Evolutionary conservation across 768 basidiomycete species (phyloP).

Genomic region (Termitomyces eurrhizus): DNA sequence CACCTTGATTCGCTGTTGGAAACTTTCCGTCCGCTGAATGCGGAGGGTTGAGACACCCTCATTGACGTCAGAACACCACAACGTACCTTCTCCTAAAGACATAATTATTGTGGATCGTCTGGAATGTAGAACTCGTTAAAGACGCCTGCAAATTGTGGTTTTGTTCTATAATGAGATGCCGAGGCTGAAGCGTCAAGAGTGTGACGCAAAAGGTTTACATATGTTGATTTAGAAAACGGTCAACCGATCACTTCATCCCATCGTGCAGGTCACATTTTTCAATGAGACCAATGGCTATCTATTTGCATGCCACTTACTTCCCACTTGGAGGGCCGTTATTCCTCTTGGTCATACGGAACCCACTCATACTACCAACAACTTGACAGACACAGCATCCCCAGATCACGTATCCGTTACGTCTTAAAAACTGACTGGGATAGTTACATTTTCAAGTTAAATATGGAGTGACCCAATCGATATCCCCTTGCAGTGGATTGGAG

Average conservation of each 20-base stretch:
- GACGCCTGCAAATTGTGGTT: background rate
- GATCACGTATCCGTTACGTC: no score
- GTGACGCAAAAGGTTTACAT: constrained; percentile 15
- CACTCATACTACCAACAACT: no score
- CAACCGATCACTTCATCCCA: background rate
- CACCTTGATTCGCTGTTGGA: constrained; percentile 26
- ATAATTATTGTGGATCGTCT: constrained; percentile 7
- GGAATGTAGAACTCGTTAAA: background rate
- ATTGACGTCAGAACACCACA: background rate
- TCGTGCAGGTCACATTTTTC: background rate
- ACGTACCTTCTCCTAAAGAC: constrained; percentile 26
- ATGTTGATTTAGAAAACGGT: constrained; percentile 7
- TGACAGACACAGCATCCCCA: no score
- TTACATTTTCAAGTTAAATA: background rate
- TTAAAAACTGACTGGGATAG: background rate
- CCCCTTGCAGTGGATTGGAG: background rate
- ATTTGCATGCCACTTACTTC: background rate
- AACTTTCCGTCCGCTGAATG: constrained; percentile 35
- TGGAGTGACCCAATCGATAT: no score
- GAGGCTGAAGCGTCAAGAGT: background rate
- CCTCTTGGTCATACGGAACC: no score
- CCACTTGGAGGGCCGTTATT: no score
- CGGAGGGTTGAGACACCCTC: background rate
- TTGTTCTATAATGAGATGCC: background rate
- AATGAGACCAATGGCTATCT: no score